Evolutionary conservation across 202 grass and related monocot species (phyloP).

Genomic region (Brachypodium distachyon): DNA sequence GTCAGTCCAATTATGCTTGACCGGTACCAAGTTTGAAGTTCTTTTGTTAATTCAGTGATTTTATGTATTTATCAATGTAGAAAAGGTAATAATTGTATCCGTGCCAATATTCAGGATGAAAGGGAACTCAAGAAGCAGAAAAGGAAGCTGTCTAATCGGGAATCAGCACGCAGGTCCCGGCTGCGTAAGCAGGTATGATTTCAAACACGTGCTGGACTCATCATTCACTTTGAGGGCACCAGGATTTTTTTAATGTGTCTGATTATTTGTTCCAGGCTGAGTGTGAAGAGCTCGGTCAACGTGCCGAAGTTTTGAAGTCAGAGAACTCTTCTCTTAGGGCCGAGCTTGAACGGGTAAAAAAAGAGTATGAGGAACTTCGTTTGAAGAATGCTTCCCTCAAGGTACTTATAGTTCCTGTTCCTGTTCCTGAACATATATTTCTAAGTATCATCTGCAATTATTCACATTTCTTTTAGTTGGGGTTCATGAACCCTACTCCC

Average conservation of each 20-base stretch:
- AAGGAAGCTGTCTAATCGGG: constrained; percentile 90
- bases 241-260: neutral
- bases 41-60: neutral
- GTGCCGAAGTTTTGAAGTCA: constrained; percentile 64
- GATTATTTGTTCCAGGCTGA: constrained; percentile 51
- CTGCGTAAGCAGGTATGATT: constrained; percentile 79
- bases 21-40: neutral
- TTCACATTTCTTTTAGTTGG: neutral
- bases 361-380: constrained; percentile 73
- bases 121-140: constrained; percentile 91
- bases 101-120: constrained; percentile 57
- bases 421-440: neutral
- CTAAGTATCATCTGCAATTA: neutral
- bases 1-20: neutral
- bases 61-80: neutral
- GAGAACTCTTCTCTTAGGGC: constrained; percentile 77
- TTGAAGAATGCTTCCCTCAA: constrained; percentile 73
- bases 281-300: constrained; percentile 79
- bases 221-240: neutral
- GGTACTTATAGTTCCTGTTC: constrained; percentile 20
- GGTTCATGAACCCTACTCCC: neutral
- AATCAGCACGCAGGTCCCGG: constrained; percentile 85
- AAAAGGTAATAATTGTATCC: neutral
- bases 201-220: neutral
- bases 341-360: constrained; percentile 70